Percentiles rank a stretch among this genome's conserved stretches.
phyloP scores from a whole-genome alignment of 106 monocot genomes.

The Gastrodia elata region DNA sequence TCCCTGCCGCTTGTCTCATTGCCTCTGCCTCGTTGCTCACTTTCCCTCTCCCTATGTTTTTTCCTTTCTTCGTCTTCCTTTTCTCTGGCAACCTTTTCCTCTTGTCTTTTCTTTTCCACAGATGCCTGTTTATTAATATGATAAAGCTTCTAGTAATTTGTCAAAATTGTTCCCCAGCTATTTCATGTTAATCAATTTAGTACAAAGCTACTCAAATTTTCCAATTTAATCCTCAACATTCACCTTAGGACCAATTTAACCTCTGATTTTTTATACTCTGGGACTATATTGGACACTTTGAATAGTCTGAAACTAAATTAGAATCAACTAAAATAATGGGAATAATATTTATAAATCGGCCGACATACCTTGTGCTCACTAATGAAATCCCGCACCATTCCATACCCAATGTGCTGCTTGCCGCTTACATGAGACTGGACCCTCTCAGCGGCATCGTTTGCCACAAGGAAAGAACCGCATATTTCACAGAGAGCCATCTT shows the following conservation, averaged over 20 bases:
- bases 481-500: conserved; percentile 99
- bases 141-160: no score
- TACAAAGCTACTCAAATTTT: no score
- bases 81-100: conserved; percentile 55
- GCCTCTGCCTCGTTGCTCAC: conserved; percentile 26
- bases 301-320: not conserved
- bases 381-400: conserved; percentile 92
- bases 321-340: not conserved
- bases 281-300: no score
- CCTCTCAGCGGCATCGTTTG: conserved; percentile 96
- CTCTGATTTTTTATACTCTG: no score
- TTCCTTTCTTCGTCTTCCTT: conserved; percentile 68
- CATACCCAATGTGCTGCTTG: conserved; percentile 96
- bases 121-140: no score
- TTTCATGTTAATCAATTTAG: no score
- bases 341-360: not conserved
- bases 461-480: conserved; percentile 91
- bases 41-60: conserved; percentile 52
- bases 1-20: conserved; percentile 14
- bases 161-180: no score
- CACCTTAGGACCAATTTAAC: no score
- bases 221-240: no score
- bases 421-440: conserved; percentile 93
- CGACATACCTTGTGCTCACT: conserved; percentile 67
- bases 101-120: conserved; percentile 76